Evolutionary conservation across 2,329 filamentous ascomycete genomes (phyloP).

Genomic region (Xylaria arbuscula): DNA sequence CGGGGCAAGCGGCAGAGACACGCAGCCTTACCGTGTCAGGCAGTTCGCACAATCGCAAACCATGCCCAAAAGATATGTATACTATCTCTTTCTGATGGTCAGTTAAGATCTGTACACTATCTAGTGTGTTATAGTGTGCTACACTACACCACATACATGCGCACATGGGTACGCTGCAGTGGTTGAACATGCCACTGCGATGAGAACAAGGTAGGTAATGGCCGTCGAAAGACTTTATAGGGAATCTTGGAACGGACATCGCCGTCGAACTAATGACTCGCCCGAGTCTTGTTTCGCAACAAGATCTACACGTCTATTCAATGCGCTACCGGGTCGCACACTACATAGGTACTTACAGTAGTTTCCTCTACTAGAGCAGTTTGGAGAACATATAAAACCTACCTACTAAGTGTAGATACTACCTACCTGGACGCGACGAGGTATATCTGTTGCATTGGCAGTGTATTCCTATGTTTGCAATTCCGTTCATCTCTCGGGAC

Average conservation of each 20-base stretch:
- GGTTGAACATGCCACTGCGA: not conserved
- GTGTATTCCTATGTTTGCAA: not conserved
- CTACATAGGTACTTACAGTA: too few species aligned
- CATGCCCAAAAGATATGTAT: not conserved
- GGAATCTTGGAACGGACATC: slow-evolving; percentile 12
- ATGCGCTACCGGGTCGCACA: not conserved
- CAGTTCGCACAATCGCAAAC: slow-evolving; percentile 12
- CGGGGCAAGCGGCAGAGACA: slow-evolving; percentile 7
- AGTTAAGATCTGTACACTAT: not conserved
- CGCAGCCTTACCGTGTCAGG: slow-evolving; percentile 27
- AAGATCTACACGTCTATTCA: slow-evolving; percentile 7
- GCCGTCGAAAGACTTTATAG: slow-evolving; percentile 1
- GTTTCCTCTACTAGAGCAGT: not conserved
- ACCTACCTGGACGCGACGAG: not conserved
- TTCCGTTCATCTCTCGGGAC: not conserved
- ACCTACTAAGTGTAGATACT: too few species aligned
- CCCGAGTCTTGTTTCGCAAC: not conserved
- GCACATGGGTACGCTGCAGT: not conserved
- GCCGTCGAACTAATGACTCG: slow-evolving; percentile 14
- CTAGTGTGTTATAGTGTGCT: not conserved
- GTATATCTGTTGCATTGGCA: not conserved
- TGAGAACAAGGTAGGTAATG: not conserved
- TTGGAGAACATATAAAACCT: too few species aligned
- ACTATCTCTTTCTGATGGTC: not conserved
- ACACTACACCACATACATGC: slow-evolving; percentile 1